Base-by-base conservation (phyloP, 257 asterid genomes). In the Sherardia arvensis region DNA sequence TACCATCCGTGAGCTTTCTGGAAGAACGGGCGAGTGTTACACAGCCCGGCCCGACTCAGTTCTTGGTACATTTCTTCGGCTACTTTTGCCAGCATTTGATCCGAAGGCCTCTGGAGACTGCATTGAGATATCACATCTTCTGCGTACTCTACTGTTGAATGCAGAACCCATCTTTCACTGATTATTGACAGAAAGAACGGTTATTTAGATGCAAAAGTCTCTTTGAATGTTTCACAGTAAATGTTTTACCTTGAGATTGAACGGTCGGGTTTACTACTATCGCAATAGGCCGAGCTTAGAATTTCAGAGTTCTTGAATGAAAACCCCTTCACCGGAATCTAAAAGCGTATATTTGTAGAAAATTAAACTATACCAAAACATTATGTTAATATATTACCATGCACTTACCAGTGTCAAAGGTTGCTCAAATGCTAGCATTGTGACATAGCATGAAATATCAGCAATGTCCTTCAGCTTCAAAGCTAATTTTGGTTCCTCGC, bases 1-100 rank as follows among this genome's bases (percentile, higher is more conserved):
- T 53, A 90, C 96, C 97, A 90, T 82, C 97, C 81, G 71, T 90
- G 95, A 43, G 96, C 97, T 74, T 81, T 90, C 87, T 66, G 86
- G 78, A 87, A 87, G 62, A 87, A 67, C 1, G 95, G 92, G 65
- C 47, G 84, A 57, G 96, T 67, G 53, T 76, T 69, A 70, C 60
- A 65, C 25, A 79, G 85, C 28, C 85, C 85, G 11, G 85, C 85
- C 74, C 79, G 67, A 67, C 74, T 85, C 69, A 90, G 80, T 79
- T 87, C 95, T 67, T 57, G 78, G 79, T 82, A 77, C 62, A 85
- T 74, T 54, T 87, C 95, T 62, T 90, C 93, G 26, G 93, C 95
- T 66, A 90, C 90, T 84, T 80, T 79, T 10, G 76, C 28, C 72
- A 90, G 60, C 59, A 83, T 53, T 69, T 75, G 76, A 70, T 62